Conservation (phyloP, 2,329 filamentous ascomycete species). For the Phaeophleospora eucalypticola region DNA sequence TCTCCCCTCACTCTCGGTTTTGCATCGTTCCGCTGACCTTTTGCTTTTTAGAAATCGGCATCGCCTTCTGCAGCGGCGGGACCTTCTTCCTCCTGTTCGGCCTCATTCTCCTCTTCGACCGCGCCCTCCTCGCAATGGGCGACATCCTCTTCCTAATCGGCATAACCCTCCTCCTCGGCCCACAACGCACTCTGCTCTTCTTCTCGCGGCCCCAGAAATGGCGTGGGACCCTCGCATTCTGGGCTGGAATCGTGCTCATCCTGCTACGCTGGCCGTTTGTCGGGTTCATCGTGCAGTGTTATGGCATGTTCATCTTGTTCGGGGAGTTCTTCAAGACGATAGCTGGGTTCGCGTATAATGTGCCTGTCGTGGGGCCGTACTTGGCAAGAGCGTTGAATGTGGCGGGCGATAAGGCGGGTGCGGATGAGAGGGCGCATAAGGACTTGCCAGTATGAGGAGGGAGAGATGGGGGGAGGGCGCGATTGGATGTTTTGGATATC, state of each 20-base stretch:
- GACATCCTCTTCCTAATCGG: constrained; percentile 98
- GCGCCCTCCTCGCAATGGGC: constrained; percentile 97
- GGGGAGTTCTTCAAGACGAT: constrained; percentile 95
- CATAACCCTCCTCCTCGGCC: constrained; percentile 90
- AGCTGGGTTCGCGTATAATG: constrained; percentile 75
- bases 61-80: constrained; percentile 97
- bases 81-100: constrained; percentile 89
- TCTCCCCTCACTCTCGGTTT: neutral
- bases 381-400: constrained; percentile 71
- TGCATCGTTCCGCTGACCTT: neutral
- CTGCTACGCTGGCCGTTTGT: constrained; percentile 85
- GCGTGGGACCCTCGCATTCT: constrained; percentile 86
- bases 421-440: constrained; percentile 63
- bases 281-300: constrained; percentile 85
- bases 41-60: constrained; percentile 71
- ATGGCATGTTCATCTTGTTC: constrained; percentile 89
- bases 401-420: constrained; percentile 63
- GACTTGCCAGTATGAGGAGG: constrained; percentile 65
- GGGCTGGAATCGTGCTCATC: constrained; percentile 76
- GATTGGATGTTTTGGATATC: neutral
- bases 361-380: constrained; percentile 83
- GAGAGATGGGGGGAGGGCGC: neutral
- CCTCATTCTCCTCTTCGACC: constrained; percentile 95
- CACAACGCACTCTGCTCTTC: constrained; percentile 86
- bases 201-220: constrained; percentile 91